Conservation (phyloP, 768 basidiomycete species). For the Boletus subparvulus region DNA sequence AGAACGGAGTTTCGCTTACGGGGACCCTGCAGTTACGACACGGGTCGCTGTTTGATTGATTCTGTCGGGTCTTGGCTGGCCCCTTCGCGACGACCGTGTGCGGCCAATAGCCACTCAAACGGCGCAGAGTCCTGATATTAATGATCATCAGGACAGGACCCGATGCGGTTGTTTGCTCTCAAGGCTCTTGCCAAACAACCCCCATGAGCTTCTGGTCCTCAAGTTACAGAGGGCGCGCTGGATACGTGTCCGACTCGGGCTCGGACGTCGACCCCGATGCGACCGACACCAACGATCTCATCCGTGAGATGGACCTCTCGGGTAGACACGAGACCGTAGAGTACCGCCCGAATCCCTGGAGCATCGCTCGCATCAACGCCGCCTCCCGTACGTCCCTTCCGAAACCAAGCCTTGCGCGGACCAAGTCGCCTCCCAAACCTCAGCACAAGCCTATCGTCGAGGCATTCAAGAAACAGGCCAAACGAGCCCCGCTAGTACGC, state of each 20-base stretch:
- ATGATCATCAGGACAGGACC: too few species aligned
- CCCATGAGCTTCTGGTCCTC: background rate
- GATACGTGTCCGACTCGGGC: conserved; percentile 7
- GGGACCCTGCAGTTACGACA: too few species aligned
- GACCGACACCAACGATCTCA: conserved; percentile 23
- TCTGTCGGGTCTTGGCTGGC: too few species aligned
- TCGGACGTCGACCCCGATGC: background rate
- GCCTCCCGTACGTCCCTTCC: conserved; percentile 41
- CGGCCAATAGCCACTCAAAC: too few species aligned
- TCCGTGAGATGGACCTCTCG: conserved; percentile 60
- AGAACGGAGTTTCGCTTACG: background rate
- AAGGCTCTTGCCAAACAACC: conserved; percentile 4
- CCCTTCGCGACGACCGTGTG: too few species aligned
- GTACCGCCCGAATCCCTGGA: conserved; percentile 78
- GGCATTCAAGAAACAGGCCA: conserved; percentile 45
- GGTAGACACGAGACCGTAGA: conserved; percentile 56
- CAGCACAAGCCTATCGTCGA: conserved; percentile 42
- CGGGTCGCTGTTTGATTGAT: too few species aligned
- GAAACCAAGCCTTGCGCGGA: background rate
- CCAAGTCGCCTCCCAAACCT: conserved; percentile 8
- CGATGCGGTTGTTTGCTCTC: background rate
- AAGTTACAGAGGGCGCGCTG: conserved; percentile 13
- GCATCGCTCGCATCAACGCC: conserved; percentile 79
- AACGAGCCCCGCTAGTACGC: conserved; percentile 2
- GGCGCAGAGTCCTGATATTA: too few species aligned